Base-by-base conservation (phyloP, 192 early-diverging fungal species). In the Spizellomyces punctatus region DNA sequence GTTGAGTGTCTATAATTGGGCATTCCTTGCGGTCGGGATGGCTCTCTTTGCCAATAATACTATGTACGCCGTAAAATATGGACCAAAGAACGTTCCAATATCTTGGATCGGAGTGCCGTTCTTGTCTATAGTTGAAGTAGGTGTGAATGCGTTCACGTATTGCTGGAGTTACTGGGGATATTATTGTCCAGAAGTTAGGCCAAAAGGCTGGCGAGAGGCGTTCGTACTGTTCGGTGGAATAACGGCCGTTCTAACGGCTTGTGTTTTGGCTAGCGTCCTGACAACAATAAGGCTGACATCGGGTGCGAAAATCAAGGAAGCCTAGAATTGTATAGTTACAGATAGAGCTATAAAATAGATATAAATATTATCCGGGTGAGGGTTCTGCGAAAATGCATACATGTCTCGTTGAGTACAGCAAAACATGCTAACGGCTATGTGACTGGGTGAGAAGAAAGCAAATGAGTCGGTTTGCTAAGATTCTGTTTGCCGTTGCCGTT, bases 61-160 rank as follows among this genome's bases (percentile, higher is more conserved):
- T 12, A 2, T n/a, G 12, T 61, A 41, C 59, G 59, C 59, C 36
- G 42, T 41, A 10, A 42, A 41, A 10, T 41, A 36, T 41, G 22
- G 42, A 42, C 16, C 6, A 61, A 41, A 61, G 2, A 14, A 7
- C 5, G 22, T 41, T 9, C 42, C 59, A 19, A 61, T 61, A 16
- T 36, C 17, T 14, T 61, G 59, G 59, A 54, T 54, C 14, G 17
- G 59, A 14, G 14, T 61, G 22, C 59, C 59, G 36, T 5, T 14
- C 3, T 41, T 61, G 14, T 41, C 17, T 41, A 19, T 61, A 17
- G 14, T 61, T 61, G 59, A 61, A 61, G 59, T 61, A 16, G 42
- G 59, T 14, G 59, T 61, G 22, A 61, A 61, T 42, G 17, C 17
- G 22, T 61, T 61, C 59, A 61, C 59, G 14, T 61, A 61, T 61